Percentiles rank a stretch among this genome's conserved stretches.
These are phyloP conservation scores for Fraxinus sp. DNA, from an alignment of 305 asterid species.

Conservation along the genomic window DNA sequence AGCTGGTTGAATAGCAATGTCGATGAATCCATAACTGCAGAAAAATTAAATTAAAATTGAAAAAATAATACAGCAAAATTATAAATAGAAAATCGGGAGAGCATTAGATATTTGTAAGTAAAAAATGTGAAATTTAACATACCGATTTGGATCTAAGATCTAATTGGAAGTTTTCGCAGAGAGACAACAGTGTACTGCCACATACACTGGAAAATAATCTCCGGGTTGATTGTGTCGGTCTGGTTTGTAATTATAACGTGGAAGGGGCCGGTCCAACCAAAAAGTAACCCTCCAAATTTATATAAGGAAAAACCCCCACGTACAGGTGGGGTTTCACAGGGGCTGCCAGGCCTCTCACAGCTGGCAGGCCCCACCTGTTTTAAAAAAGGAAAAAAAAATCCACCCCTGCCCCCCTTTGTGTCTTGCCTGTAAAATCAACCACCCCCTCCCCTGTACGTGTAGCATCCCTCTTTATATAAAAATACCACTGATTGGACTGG, in stretches of 20 bases:
- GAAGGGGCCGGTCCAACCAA: background rate
- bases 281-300: background rate
- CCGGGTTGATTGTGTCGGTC: background rate
- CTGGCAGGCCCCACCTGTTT: too few relatives aligned
- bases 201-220: background rate
- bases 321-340: too few relatives aligned
- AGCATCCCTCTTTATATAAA: too few relatives aligned
- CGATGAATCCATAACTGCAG: conserved; percentile 54
- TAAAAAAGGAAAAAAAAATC: too few relatives aligned
- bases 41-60: background rate
- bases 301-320: too few relatives aligned
- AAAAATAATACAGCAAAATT: background rate
- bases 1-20: conserved; percentile 56
- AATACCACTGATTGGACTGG: background rate
- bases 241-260: background rate
- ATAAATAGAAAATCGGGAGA: background rate
- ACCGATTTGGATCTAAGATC: background rate
- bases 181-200: background rate
- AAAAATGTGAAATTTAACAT: background rate
- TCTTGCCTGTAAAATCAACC: too few relatives aligned
- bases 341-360: too few relatives aligned
- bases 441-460: too few relatives aligned
- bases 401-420: too few relatives aligned
- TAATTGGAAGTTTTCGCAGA: background rate
- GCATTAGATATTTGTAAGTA: background rate